phyloP scores from a whole-genome alignment of 805 yeast genomes.

The Kazachstania africana region DNA sequence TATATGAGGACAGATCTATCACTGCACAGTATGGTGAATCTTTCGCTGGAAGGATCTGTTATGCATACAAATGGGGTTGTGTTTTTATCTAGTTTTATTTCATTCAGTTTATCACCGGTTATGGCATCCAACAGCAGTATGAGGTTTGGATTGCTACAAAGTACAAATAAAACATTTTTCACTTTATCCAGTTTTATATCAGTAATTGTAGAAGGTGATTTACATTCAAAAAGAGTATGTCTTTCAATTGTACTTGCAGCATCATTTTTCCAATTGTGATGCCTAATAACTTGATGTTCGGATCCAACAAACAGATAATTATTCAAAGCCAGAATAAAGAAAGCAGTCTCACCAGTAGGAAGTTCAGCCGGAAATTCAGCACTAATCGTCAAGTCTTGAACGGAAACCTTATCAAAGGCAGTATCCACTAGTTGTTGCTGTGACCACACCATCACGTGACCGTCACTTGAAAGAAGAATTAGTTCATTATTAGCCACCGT shows the following conservation, averaged over 20 bases:
- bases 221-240: conserved; percentile 6
- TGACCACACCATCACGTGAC: conserved; percentile 21
- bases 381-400: conserved; percentile 6
- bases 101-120: conserved; percentile 6
- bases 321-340: conserved; percentile 9
- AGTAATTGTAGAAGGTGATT: conserved; percentile 16
- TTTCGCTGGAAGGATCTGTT: conserved; percentile 19
- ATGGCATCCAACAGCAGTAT: conserved; percentile 10
- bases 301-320: conserved; percentile 14
- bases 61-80: conserved; percentile 18
- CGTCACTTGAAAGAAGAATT: conserved; percentile 13
- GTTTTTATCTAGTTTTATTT: conserved; percentile 9
- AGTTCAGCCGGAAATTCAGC: conserved; percentile 1
- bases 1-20: conserved; percentile 21
- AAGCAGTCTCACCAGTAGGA: conserved; percentile 6
- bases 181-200: conserved; percentile 18
- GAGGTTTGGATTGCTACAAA: conserved; percentile 13
- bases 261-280: conserved; percentile 10
- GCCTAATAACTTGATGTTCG: conserved; percentile 11
- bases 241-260: neutral
- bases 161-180: conserved; percentile 12
- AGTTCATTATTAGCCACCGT: conserved; percentile 7
- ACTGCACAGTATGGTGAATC: conserved; percentile 16
- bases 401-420: conserved; percentile 17
- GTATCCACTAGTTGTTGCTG: conserved; percentile 17